These are phyloP conservation scores for Termitomyces sp. DNA, from an alignment of 768 basidiomycete species.

Conservation along the genomic window DNA sequence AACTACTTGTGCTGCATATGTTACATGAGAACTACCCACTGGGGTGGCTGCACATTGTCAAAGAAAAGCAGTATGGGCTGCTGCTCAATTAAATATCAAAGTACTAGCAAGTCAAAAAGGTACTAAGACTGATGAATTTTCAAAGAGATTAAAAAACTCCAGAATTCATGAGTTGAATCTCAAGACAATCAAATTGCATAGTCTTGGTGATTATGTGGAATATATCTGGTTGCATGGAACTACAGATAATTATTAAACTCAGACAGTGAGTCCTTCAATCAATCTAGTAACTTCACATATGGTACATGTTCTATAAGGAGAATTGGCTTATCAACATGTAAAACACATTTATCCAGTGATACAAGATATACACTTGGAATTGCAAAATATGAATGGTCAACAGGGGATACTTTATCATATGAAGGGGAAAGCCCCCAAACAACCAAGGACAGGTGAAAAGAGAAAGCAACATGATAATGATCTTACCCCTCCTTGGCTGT, in stretches of 20 bases:
- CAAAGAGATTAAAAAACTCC: not conserved
- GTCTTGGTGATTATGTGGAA: slow-evolving; percentile 29
- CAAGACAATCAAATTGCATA: slow-evolving; percentile 30
- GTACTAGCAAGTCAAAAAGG: not conserved
- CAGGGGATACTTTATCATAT: slow-evolving; percentile 8
- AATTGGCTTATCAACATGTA: slow-evolving; percentile 30
- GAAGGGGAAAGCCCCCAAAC: not conserved
- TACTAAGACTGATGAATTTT: not conserved
- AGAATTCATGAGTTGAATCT: slow-evolving; percentile 21
- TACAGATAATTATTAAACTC: slow-evolving; percentile 34
- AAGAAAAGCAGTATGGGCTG: not conserved
- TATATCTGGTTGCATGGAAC: slow-evolving; percentile 27
- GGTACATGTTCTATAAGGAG: slow-evolving; percentile 23
- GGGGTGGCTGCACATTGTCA: slow-evolving; percentile 7
- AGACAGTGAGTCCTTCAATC: slow-evolving; percentile 23
- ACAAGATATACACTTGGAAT: slow-evolving; percentile 22
- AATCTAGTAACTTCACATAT: not conserved
- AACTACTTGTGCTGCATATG: slow-evolving; percentile 6
- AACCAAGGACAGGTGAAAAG: not conserved
- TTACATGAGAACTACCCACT: slow-evolving; percentile 9
- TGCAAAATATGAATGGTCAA: slow-evolving; percentile 12
- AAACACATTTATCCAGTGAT: slow-evolving; percentile 29
- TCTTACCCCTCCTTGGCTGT: not conserved
- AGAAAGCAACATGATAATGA: not conserved
- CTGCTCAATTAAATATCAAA: not conserved